Evolutionary conservation across 2,329 filamentous ascomycete genomes (phyloP), one percentile per base, ranked within the genome.

Genomic region (Ophiostoma montium): DNA sequence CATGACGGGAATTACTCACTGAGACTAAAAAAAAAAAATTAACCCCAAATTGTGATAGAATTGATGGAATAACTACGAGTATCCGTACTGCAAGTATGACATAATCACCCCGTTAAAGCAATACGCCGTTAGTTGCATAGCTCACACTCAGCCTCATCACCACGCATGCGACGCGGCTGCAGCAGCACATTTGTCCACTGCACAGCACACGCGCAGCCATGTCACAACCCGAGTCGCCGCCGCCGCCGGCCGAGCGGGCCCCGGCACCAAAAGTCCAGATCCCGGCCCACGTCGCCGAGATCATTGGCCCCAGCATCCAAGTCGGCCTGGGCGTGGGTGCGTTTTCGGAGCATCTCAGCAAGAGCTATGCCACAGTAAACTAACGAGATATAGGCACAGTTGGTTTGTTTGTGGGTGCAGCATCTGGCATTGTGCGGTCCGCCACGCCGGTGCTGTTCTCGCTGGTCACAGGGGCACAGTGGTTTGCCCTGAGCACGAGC

Each of bases 401-500:
- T 43, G 84, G 84, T 31, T 62, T 82, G 23, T 61, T 84, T 30
- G 70, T 78, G 47, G 84, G 83, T 33, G 80, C 83, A 47, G 75
- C 82, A 46, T 74, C 75, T 33, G 88, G 86, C 27, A 82, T 94
- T 43, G 63, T 89, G 44, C 75, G 79, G 51, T 82, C 82, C 16
- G 72, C 70, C 19, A 76, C 75, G 13, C 81, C 85, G 4, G 72
- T 78, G 2, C 65, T 90, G 7, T 90, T 87, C 65, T 82, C 86
- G 0, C 57, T 82, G 12, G 74, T 81, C 35, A 80, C 82, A 19
- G 84, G 86, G 16, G 69, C 86, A 36, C 87, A 94, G 66, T 95
- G 86, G 77, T 86, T 86, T 63, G 73, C 77, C 38, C 72, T 94
- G 35, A 86, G 86, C 33, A 78, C 75, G 43, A 84, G 78, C 15